Conservation (phyloP, 169 alveolate species). For the Toxoplasma gondii region DNA sequence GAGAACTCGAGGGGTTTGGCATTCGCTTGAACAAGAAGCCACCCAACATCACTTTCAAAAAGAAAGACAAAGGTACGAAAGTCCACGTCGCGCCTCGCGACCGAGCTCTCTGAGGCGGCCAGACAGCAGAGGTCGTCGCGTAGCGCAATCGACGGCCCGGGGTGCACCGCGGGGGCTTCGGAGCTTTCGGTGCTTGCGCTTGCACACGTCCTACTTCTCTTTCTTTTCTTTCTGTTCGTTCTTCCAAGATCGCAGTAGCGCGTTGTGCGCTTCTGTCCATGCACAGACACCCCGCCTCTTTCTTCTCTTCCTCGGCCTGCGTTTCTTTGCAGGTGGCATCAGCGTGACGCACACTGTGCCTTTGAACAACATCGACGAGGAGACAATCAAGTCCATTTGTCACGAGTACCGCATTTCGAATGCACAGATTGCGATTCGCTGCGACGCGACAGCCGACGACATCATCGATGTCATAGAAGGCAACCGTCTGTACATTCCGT, state of each 20-base stretch:
- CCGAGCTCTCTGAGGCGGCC: slow-evolving; percentile 44
- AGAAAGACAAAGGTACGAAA: slow-evolving; percentile 46
- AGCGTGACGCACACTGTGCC: slow-evolving; percentile 83
- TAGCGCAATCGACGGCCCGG: too few species aligned
- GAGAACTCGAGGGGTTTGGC: slow-evolving; percentile 97
- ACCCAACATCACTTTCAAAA: slow-evolving; percentile 79
- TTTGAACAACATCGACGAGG: slow-evolving; percentile 80
- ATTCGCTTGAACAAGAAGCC: slow-evolving; percentile 95
- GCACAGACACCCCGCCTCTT: background rate
- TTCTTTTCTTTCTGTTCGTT: background rate
- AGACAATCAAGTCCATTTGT: slow-evolving; percentile 81
- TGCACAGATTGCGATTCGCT: slow-evolving; percentile 93
- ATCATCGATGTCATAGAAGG: slow-evolving; percentile 98
- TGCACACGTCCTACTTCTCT: background rate
- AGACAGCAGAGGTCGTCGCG: too few species aligned
- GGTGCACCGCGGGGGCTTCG: too few species aligned
- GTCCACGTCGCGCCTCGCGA: background rate
- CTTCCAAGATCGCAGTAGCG: background rate
- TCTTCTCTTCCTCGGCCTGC: background rate
- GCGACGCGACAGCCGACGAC: slow-evolving; percentile 96
- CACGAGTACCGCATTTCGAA: slow-evolving; percentile 91
- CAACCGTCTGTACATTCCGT: slow-evolving; percentile 91
- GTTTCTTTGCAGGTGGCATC: slow-evolving; percentile 80
- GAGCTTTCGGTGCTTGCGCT: too few species aligned
- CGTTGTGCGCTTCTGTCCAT: background rate